A percentile compares a stretch with the other conserved stretches of the same genome.
Conservation (phyloP, 768 basidiomycete species). For the Chiua virens region DNA sequence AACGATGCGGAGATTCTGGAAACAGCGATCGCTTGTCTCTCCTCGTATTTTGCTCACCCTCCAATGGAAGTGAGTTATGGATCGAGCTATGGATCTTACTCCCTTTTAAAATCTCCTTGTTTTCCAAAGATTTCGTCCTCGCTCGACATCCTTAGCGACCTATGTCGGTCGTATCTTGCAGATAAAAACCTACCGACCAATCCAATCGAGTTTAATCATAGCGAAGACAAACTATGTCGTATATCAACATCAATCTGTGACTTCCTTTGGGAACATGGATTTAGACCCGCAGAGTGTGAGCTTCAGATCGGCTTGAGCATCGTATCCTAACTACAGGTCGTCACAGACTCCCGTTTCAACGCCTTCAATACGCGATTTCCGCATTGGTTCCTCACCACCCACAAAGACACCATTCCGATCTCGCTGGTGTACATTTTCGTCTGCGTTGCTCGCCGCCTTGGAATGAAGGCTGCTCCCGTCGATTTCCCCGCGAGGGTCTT, state of each 20-base stretch:
- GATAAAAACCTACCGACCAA: slow-evolving; percentile 28
- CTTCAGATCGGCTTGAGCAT: not conserved
- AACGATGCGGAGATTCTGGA: slow-evolving; percentile 36
- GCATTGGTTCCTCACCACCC: slow-evolving; percentile 51
- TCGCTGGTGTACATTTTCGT: slow-evolving; percentile 61
- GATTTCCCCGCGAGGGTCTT: slow-evolving; percentile 59
- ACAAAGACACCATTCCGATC: slow-evolving; percentile 55
- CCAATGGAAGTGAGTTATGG: slow-evolving; percentile 39
- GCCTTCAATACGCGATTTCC: slow-evolving; percentile 57
- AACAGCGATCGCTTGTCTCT: slow-evolving; percentile 47
- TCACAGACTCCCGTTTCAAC: slow-evolving; percentile 39
- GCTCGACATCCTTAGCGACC: slow-evolving; percentile 39
- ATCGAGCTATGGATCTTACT: not conserved
- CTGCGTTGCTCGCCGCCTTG: slow-evolving; percentile 50
- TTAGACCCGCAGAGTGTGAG: slow-evolving; percentile 44
- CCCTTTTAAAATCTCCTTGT: not conserved
- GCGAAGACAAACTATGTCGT: slow-evolving; percentile 24
- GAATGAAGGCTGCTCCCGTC: slow-evolving; percentile 50
- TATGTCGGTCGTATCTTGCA: slow-evolving; percentile 42
- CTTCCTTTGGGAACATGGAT: slow-evolving; percentile 52
- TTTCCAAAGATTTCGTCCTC: slow-evolving; percentile 37
- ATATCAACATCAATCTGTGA: slow-evolving; percentile 47
- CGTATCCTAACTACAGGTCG: not conserved
- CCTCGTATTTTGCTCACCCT: slow-evolving; percentile 50
- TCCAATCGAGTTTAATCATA: slow-evolving; percentile 31